Base-by-base conservation (phyloP, 192 early-diverging fungal genomes). In the Jimgerdemannia lactiflua region DNA sequence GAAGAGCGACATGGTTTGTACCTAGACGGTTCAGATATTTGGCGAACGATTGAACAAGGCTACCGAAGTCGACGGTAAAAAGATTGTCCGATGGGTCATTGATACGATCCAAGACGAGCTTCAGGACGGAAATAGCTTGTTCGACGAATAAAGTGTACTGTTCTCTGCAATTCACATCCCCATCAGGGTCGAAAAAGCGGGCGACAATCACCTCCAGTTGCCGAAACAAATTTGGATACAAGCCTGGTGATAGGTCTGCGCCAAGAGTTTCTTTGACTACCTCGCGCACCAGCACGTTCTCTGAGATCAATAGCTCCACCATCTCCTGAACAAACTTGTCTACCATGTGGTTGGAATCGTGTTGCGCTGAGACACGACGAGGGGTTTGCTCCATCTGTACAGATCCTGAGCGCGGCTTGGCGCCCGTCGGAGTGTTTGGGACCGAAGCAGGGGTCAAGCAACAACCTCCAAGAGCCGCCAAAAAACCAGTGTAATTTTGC, bases 401-500 rank as follows among this genome's bases (percentile, higher is more conserved):
- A 65, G 49, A 66, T 3, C 64, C 70, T 6, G 42, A 54, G 9
- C 54, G 39, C 10, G 2, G 8, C 65, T 71, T 43, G 65, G 71
- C 39, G 63, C 14, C 39, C 0, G 59, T 42, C n/a, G 11, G 4
- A 2, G 19, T 14, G 20, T 8, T 43, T 4, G 39, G 39, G 17
- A 41, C 19, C 6, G 67, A 2, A 64, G 40, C 18, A 18, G 19
- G 42, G 8, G 64, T 65, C 10, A 70, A 41, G 66, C 91, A 94
- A n/a, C 88, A 86, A 2, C 93, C 94, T 64, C 92, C 94, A 17
- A 94, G 75, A 17, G 94, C 91, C 59, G 91, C 92, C 29, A 95
- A 83, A 75, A 95, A 96, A 3, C 94, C 93, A 4, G 92, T 93
- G 77, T 93, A 94, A 71, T 95, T 93, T 69, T 88, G 84, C 92